Conservation (phyloP, 495 filamentous ascomycete genomes). For the Cryomyces minteri region DNA sequence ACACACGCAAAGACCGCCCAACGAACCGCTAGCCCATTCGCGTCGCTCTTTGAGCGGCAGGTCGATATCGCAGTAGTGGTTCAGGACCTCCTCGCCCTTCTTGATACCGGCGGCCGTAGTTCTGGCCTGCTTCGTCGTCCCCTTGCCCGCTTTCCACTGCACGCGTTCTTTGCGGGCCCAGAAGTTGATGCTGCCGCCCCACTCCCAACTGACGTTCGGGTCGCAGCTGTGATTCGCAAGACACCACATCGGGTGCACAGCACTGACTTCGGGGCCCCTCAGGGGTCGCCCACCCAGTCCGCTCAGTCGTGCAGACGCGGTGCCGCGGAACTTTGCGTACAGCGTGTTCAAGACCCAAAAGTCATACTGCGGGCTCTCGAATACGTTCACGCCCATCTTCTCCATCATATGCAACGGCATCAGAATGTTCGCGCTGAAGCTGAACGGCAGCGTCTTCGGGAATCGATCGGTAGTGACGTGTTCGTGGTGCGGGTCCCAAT, state of each 20-base stretch:
- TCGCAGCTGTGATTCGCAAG: conserved; percentile 87
- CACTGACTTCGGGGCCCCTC: conserved; percentile 47
- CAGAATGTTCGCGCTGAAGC: conserved; percentile 69
- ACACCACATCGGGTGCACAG: conserved; percentile 59
- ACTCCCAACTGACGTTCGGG: conserved; percentile 89
- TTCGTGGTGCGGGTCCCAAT: not conserved
- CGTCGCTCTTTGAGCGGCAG: conserved; percentile 59
- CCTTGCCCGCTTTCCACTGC: conserved; percentile 21
- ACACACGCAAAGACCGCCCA: conserved; percentile 78
- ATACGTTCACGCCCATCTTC: conserved; percentile 83
- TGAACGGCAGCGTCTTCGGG: conserved; percentile 61
- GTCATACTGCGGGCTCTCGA: conserved; percentile 47
- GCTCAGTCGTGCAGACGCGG: conserved; percentile 54
- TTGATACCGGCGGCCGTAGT: conserved; percentile 23
- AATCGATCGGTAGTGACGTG: conserved; percentile 13
- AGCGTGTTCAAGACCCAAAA: conserved; percentile 90
- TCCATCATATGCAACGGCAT: conserved; percentile 69
- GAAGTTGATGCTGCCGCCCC: conserved; percentile 70
- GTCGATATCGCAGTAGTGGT: conserved; percentile 84
- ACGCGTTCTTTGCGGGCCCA: conserved; percentile 27
- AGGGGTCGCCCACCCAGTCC: conserved; percentile 27
- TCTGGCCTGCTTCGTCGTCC: conserved; percentile 1
- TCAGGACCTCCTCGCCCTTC: conserved; percentile 68
- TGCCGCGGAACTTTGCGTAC: conserved; percentile 83
- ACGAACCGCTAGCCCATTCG: conserved; percentile 71